Percentiles rank a stretch among this genome's conserved stretches.
Evolutionary conservation across 768 basidiomycete genomes (phyloP).

Genomic region (Leccinum subtestaceum): DNA sequence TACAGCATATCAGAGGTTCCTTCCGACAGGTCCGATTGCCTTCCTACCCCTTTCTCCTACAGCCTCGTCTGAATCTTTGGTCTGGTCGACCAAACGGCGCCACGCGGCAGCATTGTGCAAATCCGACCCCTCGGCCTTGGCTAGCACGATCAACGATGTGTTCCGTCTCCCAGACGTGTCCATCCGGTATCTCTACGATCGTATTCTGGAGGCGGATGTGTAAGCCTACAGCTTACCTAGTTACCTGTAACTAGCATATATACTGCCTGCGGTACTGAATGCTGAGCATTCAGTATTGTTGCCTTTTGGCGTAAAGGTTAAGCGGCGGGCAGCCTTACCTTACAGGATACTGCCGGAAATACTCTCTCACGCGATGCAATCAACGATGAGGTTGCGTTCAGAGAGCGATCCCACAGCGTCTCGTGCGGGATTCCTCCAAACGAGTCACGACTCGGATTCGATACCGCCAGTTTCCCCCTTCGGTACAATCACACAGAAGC

Average conservation of each 20-base stretch:
- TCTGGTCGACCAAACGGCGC: slow-evolving; percentile 89
- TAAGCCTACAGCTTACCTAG: no score
- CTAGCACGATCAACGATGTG: slow-evolving; percentile 82
- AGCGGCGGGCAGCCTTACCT: no score
- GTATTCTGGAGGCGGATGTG: slow-evolving; percentile 54
- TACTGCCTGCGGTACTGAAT: not conserved
- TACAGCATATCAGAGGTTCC: slow-evolving; percentile 90
- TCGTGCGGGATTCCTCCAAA: no score
- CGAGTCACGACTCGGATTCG: no score
- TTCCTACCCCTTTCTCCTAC: slow-evolving; percentile 85
- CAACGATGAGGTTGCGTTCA: no score
- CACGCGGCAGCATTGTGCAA: slow-evolving; percentile 72
- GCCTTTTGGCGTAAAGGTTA: no score
- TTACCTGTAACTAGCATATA: slow-evolving; percentile 28
- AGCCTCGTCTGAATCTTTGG: slow-evolving; percentile 64
- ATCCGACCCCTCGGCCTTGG: slow-evolving; percentile 60
- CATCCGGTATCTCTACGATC: slow-evolving; percentile 60
- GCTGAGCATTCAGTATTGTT: no score
- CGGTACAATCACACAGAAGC: no score
- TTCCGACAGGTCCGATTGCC: slow-evolving; percentile 95
- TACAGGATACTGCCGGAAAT: no score
- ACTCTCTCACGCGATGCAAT: no score
- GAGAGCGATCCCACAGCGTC: no score
- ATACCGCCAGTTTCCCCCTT: no score
- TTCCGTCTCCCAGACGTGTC: slow-evolving; percentile 82